Base-by-base conservation (phyloP, 352 stramenopile species). In the Globisporangium rhizosaccharum region DNA sequence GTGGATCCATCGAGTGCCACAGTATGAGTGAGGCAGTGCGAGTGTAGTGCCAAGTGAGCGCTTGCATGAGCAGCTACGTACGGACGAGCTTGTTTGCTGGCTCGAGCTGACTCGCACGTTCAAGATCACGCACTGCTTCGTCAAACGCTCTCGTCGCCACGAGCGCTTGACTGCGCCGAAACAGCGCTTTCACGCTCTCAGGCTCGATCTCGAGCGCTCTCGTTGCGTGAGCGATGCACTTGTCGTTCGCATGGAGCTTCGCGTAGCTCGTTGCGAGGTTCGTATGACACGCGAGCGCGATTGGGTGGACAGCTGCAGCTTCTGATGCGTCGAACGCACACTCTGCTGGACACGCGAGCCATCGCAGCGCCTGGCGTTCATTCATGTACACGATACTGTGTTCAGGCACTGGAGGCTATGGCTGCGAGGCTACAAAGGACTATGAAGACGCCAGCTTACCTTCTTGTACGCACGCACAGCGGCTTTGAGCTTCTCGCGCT, bases 221-320 rank as follows among this genome's bases (percentile, higher is more conserved):
- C 0, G 74, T 76, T 48, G 74, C 76, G 36, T 88, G 71, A n/a
- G 57, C 37, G 33, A 90, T 71, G 56, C 78, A 90, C 30, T 49
- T 57, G 8, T 82, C 63, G 50, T 74, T 62, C 1, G 73, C 51
- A 1, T 54, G 28, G 3, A 75, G 49, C 59, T 88, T 90, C 62
- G 66, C 88, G 58, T 76, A 74, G 59, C 74, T 86, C 33, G 72
- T 83, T 56, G 79, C 80, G 51, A 89, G 68, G 62, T 90, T 90
- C 20, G 66, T 64, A 28, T 85, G 78, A 41, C 78, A 85, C 3
- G 76, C 71, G 9, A 82, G 57, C 11, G 69, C 69, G 17, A 89
- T 53, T 9, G 56, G 52, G 37, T 73, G 51, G 37, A 85, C 56
- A 6, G 59, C 36, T 9, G 69, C 49, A 30, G 67, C 50, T 61